Percentiles rank a stretch among this genome's conserved stretches.
These are phyloP conservation scores for Nicotiana attenuata DNA, from an alignment of 257 asterid species.

Conservation along the genomic window DNA sequence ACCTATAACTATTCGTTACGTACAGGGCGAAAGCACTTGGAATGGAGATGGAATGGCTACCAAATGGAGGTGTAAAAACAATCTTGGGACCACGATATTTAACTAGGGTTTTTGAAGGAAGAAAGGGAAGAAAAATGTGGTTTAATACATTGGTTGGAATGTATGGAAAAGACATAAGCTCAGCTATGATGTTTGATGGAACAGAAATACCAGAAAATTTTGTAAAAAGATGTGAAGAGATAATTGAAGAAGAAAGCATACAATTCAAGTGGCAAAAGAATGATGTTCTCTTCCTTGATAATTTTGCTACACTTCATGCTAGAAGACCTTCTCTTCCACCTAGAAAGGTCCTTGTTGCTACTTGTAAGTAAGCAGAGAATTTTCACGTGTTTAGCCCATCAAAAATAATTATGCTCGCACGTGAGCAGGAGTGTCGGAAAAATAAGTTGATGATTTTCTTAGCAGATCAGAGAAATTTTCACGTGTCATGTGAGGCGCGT, in stretches of 20 bases:
- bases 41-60: conserved; percentile 81
- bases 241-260: conserved; percentile 85
- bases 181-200: conserved; percentile 75
- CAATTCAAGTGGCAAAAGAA: conserved; percentile 89
- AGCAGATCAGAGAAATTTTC: too few relatives aligned
- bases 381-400: not conserved
- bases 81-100: conserved; percentile 55
- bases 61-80: conserved; percentile 54
- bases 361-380: conserved; percentile 39
- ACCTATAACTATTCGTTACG: not conserved
- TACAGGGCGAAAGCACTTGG: conserved; percentile 67
- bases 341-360: conserved; percentile 69
- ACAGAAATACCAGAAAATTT: conserved; percentile 44
- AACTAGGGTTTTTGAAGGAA: conserved; percentile 65
- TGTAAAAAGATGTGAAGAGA: conserved; percentile 70
- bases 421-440: not conserved
- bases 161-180: conserved; percentile 83
- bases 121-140: conserved; percentile 82
- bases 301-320: conserved; percentile 66
- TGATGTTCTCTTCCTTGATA: conserved; percentile 69
- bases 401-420: not conserved
- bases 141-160: conserved; percentile 80
- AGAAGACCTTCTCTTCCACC: conserved; percentile 82
- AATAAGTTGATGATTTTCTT: not conserved
- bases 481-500: too few relatives aligned